Evolutionary conservation across 192 early-diverging fungal species (phyloP).

Genomic region (Backusella circina): DNA sequence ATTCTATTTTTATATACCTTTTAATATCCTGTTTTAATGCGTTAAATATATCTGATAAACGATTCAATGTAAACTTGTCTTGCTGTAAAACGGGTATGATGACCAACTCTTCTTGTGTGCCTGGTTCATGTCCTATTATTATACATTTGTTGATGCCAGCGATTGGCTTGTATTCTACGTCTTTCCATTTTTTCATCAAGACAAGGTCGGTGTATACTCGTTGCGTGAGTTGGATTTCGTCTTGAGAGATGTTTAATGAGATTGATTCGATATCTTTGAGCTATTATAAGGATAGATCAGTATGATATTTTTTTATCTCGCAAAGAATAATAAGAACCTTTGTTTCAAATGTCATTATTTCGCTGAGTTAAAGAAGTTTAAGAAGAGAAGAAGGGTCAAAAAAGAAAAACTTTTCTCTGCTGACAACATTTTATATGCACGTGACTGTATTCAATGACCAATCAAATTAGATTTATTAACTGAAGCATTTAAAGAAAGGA

Average conservation of each 20-base stretch:
- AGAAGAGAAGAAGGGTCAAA: neutral
- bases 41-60: neutral
- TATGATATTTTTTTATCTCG: neutral
- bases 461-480: neutral
- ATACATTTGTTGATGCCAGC: neutral
- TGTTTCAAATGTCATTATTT: neutral
- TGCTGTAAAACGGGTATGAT: neutral
- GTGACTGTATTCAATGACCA: neutral
- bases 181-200: conserved; percentile 6
- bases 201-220: neutral
- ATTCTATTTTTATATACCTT: neutral
- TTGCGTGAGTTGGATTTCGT: neutral
- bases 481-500: neutral
- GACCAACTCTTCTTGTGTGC: neutral
- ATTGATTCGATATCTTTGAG: neutral
- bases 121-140: neutral
- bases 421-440: neutral
- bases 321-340: neutral
- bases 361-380: neutral
- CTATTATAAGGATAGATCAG: neutral
- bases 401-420: neutral
- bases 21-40: neutral
- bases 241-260: neutral
- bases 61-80: neutral
- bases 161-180: neutral